A percentile compares a stretch with the other conserved stretches of the same genome.
These are phyloP conservation scores for Leccinum truebloodii DNA, from an alignment of 768 basidiomycete genomes.

Conservation along the genomic window DNA sequence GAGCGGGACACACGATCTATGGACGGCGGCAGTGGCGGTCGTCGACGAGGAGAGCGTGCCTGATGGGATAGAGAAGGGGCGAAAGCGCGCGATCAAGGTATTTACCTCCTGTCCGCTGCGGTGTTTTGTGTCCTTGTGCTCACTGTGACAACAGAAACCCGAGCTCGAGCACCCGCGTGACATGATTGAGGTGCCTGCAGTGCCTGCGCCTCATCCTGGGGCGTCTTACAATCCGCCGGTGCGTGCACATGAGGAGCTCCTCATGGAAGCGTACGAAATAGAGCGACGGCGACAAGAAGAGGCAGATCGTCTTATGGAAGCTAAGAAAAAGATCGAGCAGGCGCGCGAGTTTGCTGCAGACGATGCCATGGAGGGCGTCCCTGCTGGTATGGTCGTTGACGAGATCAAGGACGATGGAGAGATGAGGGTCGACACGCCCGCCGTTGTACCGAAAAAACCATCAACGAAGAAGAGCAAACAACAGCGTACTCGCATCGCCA, in stretches of 20 bases:
- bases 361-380: conserved; percentile 38
- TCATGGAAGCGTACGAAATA: conserved; percentile 63
- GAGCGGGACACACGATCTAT: conserved; percentile 68
- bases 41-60: conserved; percentile 39
- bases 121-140: neutral
- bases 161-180: conserved; percentile 45
- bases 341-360: conserved; percentile 40
- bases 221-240: conserved; percentile 88
- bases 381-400: conserved; percentile 69
- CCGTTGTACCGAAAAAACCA: conserved; percentile 39
- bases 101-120: fast-evolving
- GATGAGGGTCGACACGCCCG: conserved; percentile 33
- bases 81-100: conserved; percentile 47
- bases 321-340: conserved; percentile 55
- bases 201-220: conserved; percentile 74
- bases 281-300: conserved; percentile 62
- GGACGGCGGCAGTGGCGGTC: conserved; percentile 38
- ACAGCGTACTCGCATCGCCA: conserved; percentile 69
- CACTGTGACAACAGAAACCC: conserved; percentile 45
- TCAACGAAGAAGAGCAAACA: conserved; percentile 56
- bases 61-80: conserved; percentile 40
- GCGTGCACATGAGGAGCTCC: conserved; percentile 67
- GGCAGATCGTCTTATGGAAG: conserved; percentile 51
- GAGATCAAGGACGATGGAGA: conserved; percentile 43
- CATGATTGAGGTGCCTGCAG: conserved; percentile 62